Conservation (phyloP, 116 monocot genomes). For the Posidonia oceanica region DNA sequence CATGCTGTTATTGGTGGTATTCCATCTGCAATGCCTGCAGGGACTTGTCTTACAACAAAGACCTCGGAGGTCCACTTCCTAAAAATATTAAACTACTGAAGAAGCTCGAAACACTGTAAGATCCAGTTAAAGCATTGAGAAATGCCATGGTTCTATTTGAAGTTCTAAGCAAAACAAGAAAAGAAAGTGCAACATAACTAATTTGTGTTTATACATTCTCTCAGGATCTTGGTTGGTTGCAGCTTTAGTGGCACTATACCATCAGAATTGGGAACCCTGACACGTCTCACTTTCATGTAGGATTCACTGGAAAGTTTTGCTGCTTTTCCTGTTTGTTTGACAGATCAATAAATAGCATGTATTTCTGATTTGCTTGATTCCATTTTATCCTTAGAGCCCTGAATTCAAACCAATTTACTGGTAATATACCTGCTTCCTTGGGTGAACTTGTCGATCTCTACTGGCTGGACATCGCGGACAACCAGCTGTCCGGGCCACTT, state of each 20-base stretch:
- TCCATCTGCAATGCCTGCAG: slow-evolving; percentile 16
- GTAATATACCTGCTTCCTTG: slow-evolving; percentile 58
- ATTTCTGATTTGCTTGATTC: background rate
- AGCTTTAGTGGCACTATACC: slow-evolving; percentile 71
- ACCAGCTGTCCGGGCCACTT: slow-evolving; percentile 54
- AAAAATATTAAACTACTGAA: slow-evolving; percentile 29
- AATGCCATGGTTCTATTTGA: background rate
- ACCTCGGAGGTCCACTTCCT: slow-evolving; percentile 41
- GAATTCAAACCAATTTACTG: slow-evolving; percentile 81
- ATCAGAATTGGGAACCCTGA: slow-evolving; percentile 38
- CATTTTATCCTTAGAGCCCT: slow-evolving; percentile 38
- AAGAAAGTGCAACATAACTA: background rate
- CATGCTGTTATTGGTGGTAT: too few relatives aligned
- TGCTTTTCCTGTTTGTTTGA: background rate
- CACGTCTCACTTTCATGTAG: slow-evolving; percentile 57
- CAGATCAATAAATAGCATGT: background rate
- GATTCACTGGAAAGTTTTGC: slow-evolving; percentile 1
- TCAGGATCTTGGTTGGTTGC: slow-evolving; percentile 69
- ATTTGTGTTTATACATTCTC: background rate
- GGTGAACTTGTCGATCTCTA: slow-evolving; percentile 60
- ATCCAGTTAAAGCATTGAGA: background rate
- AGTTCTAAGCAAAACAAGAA: background rate
- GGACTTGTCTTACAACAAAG: slow-evolving; percentile 50
- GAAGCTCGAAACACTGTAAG: slow-evolving; percentile 49
- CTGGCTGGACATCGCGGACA: slow-evolving; percentile 87